These are phyloP conservation scores for Physaria fendleri DNA, from an alignment of 345 rosid genomes.

Conservation along the genomic window DNA sequence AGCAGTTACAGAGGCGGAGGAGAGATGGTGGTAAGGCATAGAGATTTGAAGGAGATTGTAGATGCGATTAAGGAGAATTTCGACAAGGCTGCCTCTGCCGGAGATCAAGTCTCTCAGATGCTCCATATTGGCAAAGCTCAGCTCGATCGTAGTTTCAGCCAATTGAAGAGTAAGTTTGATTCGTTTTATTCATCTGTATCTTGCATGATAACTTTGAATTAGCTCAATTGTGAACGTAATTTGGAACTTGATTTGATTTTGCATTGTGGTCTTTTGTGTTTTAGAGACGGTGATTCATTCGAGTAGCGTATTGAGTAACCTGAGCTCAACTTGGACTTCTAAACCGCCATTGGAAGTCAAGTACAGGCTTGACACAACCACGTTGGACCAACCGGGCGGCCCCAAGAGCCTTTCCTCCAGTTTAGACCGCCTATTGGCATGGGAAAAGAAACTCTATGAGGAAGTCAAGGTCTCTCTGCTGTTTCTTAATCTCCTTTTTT, in stretches of 20 bases:
- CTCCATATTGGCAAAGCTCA: slow-evolving; percentile 83
- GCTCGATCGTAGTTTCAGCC: slow-evolving; percentile 87
- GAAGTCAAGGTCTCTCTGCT: slow-evolving; percentile 69
- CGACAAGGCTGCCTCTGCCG: slow-evolving; percentile 73
- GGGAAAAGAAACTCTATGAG: slow-evolving; percentile 93
- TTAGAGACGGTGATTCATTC: slow-evolving; percentile 97
- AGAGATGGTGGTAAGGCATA: slow-evolving; percentile 87
- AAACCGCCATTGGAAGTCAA: slow-evolving; percentile 94
- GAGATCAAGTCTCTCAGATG: slow-evolving; percentile 77
- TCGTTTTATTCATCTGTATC: background rate
- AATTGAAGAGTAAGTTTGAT: slow-evolving; percentile 60
- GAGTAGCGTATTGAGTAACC: slow-evolving; percentile 67
- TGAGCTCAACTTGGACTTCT: slow-evolving; percentile 95
- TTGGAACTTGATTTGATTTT: background rate
- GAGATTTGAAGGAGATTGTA: slow-evolving; percentile 85
- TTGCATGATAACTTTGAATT: background rate
- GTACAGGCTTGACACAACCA: slow-evolving; percentile 61
- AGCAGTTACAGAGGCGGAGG: slow-evolving; percentile 47
- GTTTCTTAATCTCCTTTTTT: background rate
- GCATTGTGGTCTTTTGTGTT: background rate
- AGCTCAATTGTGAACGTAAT: background rate
- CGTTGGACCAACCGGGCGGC: slow-evolving; percentile 52
- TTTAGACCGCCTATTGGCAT: slow-evolving; percentile 82
- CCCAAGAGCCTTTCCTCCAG: slow-evolving; percentile 79
- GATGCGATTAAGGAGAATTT: slow-evolving; percentile 78